Conservation (phyloP, 306 rosid genomes). For the Amphicarpaea edgeworthii region DNA sequence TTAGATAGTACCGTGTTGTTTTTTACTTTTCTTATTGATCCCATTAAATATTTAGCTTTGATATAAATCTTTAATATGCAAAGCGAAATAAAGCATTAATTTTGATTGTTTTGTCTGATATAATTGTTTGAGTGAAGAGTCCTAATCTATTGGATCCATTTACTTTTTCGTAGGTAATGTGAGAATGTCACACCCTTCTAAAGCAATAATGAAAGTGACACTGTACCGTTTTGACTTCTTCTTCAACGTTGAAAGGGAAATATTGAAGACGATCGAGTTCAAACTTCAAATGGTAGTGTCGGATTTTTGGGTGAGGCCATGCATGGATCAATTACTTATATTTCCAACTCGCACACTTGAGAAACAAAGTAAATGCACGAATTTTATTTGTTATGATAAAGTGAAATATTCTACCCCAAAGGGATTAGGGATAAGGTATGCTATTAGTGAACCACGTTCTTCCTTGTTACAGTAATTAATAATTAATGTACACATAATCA, state of each 20-base stretch:
- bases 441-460: background rate
- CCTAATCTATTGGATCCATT: conserved; percentile 18
- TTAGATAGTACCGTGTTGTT: no score
- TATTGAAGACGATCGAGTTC: conserved; percentile 8
- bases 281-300: background rate
- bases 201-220: conserved; percentile 4
- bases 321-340: background rate
- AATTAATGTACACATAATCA: conserved; percentile 1
- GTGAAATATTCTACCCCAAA: conserved; percentile 14
- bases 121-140: background rate
- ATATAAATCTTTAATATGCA: no score
- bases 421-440: background rate
- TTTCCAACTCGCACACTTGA: background rate
- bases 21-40: no score
- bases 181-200: background rate
- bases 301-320: background rate
- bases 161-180: conserved; percentile 18
- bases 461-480: background rate
- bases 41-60: no score
- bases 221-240: background rate
- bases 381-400: conserved; percentile 31
- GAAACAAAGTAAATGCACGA: background rate
- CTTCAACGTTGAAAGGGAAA: background rate
- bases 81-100: no score
- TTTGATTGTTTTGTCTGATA: background rate